phyloP scores from a whole-genome alignment of 208 protist species.

The Trypanosoma avium region DNA sequence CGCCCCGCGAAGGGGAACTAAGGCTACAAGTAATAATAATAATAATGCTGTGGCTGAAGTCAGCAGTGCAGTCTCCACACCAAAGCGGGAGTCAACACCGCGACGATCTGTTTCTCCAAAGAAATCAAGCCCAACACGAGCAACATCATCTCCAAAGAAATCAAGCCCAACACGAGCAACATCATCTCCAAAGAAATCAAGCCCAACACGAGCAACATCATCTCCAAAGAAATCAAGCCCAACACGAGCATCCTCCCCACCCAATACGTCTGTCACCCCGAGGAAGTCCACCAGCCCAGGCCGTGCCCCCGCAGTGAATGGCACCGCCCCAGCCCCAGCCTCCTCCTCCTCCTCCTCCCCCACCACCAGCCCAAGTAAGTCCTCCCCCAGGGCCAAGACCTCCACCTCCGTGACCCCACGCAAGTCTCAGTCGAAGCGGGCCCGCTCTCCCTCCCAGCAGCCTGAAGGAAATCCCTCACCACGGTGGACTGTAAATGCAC shows the following conservation, averaged over 20 bases:
- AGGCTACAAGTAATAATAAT: not conserved
- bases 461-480: conserved; percentile 31
- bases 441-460: conserved; percentile 22
- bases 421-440: conserved; percentile 17
- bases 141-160: conserved; percentile 22
- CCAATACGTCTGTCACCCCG: not conserved
- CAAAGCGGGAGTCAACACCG: not conserved
- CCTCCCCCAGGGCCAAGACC: conserved; percentile 12
- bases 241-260: conserved; percentile 1
- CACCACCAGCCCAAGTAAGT: not conserved
- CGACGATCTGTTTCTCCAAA: conserved; percentile 11
- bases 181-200: not conserved
- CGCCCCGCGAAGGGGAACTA: not conserved
- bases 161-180: conserved; percentile 8
- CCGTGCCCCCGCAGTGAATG: no score
- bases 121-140: conserved; percentile 1
- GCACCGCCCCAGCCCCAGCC: conserved; percentile 15
- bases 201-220: not conserved
- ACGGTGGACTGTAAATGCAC: conserved; percentile 57
- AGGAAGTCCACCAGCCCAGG: conserved; percentile 27
- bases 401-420: not conserved
- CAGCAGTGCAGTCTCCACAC: conserved; percentile 4
- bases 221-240: conserved; percentile 21
- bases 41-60: not conserved
- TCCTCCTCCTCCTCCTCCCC: conserved; percentile 3